Evolutionary conservation across 2,329 filamentous ascomycete genomes (phyloP).

Genomic region (Nectriaceae sp.): DNA sequence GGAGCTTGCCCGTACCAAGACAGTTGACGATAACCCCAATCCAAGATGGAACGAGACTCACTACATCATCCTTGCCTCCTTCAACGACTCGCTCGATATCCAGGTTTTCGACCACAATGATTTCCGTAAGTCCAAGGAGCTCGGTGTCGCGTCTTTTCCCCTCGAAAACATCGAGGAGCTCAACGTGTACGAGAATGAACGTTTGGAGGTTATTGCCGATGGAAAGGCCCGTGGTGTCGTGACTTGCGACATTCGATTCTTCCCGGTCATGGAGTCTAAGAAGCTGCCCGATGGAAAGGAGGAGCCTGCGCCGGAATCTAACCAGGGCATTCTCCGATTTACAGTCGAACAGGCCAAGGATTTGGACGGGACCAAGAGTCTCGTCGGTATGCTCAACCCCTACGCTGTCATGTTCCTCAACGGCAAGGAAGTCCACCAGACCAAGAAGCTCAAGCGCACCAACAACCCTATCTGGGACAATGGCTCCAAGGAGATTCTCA

Average conservation of each 20-base stretch:
- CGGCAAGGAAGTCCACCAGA: slow-evolving; percentile 84
- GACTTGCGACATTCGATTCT: slow-evolving; percentile 85
- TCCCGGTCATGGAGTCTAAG: slow-evolving; percentile 79
- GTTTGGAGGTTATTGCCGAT: slow-evolving; percentile 79
- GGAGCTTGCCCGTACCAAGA: slow-evolving; percentile 86
- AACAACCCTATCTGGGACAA: slow-evolving; percentile 98
- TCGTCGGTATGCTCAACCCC: slow-evolving; percentile 88
- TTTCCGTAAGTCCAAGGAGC: slow-evolving; percentile 92
- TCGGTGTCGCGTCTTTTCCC: slow-evolving; percentile 82
- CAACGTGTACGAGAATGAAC: slow-evolving; percentile 78
- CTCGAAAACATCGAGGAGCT: slow-evolving; percentile 81
- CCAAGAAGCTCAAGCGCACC: slow-evolving; percentile 91
- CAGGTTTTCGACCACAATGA: slow-evolving; percentile 93
- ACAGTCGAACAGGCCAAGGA: slow-evolving; percentile 96
- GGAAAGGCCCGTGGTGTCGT: slow-evolving; percentile 83
- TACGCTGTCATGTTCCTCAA: slow-evolving; percentile 90
- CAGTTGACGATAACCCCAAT: slow-evolving; percentile 78
- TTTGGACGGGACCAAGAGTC: slow-evolving; percentile 86
- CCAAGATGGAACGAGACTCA: slow-evolving; percentile 97
- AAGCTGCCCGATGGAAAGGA: slow-evolving; percentile 75
- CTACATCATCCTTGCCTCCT: slow-evolving; percentile 90
- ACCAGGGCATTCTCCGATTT: slow-evolving; percentile 92
- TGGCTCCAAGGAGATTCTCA: slow-evolving; percentile 88
- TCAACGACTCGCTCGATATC: slow-evolving; percentile 84
- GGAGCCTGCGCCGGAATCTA: slow-evolving; percentile 82